phyloP scores from a whole-genome alignment of 2,329 filamentous ascomycete genomes.

The Ascocoryne sarcoides region DNA sequence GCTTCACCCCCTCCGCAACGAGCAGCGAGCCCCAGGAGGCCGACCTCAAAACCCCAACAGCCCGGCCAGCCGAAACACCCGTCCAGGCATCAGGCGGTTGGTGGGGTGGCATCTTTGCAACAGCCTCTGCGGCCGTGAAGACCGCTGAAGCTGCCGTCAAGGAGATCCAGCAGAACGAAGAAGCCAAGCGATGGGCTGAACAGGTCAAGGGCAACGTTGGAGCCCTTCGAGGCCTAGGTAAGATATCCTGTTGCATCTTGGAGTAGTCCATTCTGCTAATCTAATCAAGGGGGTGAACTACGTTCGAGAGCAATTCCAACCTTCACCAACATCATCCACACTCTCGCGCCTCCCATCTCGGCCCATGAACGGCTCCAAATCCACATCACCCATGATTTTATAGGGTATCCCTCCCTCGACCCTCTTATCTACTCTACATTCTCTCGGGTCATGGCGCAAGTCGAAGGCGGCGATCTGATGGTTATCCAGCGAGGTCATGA shows the following conservation, averaged over 20 bases:
- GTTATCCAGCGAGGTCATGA: conserved; percentile 92
- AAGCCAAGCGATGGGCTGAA: conserved; percentile 92
- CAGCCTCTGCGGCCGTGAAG: conserved; percentile 69
- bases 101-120: conserved; percentile 82
- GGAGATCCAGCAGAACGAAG: conserved; percentile 92
- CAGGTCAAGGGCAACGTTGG: conserved; percentile 87
- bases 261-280: too few species aligned
- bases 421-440: conserved; percentile 88
- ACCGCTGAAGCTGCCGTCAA: conserved; percentile 89
- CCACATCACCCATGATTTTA: conserved; percentile 92
- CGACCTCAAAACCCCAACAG: conserved; percentile 42
- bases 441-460: conserved; percentile 94
- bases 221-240: conserved; percentile 67
- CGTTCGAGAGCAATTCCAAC: conserved; percentile 82
- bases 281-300: conserved; percentile 66
- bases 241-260: too few species aligned
- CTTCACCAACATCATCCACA: conserved; percentile 90
- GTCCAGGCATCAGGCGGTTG: conserved; percentile 52
- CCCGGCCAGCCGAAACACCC: conserved; percentile 32
- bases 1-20: conserved; percentile 60
- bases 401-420: conserved; percentile 89
- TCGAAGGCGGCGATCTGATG: conserved; percentile 89
- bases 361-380: conserved; percentile 96
- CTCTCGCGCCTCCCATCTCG: conserved; percentile 89
- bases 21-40: conserved; percentile 49